Percentiles rank a stretch among this genome's conserved stretches.
Conservation (phyloP, 169 alveolate genomes). For the Perkinsus marinus region DNA sequence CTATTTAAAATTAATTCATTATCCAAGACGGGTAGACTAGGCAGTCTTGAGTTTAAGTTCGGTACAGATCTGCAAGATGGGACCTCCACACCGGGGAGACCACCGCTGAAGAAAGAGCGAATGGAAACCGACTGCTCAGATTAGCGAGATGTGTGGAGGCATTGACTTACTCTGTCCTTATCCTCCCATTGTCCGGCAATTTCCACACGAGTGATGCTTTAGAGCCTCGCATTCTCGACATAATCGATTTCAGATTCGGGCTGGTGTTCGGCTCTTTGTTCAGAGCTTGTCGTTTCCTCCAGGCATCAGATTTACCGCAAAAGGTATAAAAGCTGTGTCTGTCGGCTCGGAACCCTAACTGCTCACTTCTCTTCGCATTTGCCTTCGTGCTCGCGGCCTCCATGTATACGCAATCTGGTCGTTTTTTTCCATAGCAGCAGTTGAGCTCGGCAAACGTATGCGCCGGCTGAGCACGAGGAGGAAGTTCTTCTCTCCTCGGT, state of each 20-base stretch:
- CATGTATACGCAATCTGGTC: neutral
- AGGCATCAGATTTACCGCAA: neutral
- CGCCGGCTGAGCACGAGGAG: neutral
- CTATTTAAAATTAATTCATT: neutral
- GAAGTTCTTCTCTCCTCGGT: neutral
- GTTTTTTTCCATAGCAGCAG: neutral
- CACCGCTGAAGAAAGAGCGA: neutral
- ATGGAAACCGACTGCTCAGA: neutral
- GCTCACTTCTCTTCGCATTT: neutral
- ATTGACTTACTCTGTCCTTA: neutral
- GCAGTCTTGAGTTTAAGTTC: neutral
- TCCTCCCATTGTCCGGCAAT: neutral
- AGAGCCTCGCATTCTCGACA: neutral
- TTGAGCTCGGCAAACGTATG: neutral
- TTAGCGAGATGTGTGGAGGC: no score
- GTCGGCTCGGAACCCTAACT: neutral
- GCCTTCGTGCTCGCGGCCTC: neutral
- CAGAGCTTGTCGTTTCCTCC: neutral
- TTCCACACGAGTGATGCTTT: neutral
- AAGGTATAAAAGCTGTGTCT: neutral
- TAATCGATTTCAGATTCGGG: neutral
- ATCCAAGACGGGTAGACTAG: neutral
- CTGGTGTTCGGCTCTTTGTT: neutral
- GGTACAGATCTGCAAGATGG: neutral
- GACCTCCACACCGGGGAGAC: neutral